These are phyloP conservation scores for Triticum aestivum DNA, from an alignment of 176 grass and related monocot species.

Conservation along the genomic window DNA sequence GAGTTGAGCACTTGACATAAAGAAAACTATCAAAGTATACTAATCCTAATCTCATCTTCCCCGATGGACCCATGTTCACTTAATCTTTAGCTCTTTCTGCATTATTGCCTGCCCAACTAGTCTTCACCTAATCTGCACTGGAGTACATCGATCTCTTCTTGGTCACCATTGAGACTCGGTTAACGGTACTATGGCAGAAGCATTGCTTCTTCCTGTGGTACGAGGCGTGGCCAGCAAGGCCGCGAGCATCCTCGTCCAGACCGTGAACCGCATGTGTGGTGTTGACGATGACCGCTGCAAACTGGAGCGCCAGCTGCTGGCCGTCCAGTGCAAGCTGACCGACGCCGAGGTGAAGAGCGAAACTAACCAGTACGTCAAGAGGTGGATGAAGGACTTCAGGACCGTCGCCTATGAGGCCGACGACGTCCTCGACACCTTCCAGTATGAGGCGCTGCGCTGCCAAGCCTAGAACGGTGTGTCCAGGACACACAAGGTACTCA, in stretches of 20 bases:
- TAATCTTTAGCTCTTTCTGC: no score
- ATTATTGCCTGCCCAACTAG: no score
- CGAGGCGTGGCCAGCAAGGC: neutral
- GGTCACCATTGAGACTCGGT: no score
- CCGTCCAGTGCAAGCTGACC: neutral
- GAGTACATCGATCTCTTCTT: no score
- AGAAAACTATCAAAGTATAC: no score
- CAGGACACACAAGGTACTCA: no score
- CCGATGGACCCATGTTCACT: no score
- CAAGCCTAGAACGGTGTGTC: neutral
- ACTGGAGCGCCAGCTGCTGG: neutral
- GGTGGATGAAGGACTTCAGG: constrained; percentile 11
- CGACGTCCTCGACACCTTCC: constrained; percentile 45
- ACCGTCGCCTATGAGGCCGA: constrained; percentile 31
- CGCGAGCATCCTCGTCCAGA: neutral
- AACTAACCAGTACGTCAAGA: neutral
- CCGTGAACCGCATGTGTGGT: neutral
- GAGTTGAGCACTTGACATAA: no score
- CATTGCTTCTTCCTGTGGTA: neutral
- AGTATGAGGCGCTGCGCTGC: constrained; percentile 12
- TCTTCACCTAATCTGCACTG: no score
- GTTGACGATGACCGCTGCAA: neutral
- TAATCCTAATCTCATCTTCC: no score
- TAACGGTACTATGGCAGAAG: neutral
- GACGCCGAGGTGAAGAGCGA: neutral